Evolutionary conservation across 2,329 filamentous ascomycete species (phyloP).

Genomic region (Knufia fluminis): DNA sequence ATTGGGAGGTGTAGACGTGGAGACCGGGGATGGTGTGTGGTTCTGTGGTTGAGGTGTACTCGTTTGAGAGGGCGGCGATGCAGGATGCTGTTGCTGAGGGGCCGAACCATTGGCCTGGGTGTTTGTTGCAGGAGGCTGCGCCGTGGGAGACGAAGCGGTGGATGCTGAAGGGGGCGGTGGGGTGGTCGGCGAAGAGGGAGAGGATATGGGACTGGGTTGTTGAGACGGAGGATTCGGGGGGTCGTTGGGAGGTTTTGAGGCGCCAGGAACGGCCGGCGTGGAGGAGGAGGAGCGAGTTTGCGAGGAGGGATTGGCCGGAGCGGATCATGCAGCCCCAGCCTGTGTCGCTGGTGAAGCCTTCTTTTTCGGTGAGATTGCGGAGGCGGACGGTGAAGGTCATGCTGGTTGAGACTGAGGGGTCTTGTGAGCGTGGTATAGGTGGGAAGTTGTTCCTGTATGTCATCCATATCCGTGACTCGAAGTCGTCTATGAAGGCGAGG

Average conservation of each 20-base stretch:
- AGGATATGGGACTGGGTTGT: slow-evolving; percentile 45
- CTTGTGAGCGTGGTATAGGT: slow-evolving; percentile 67
- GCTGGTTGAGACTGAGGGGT: slow-evolving; percentile 58
- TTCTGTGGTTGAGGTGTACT: slow-evolving; percentile 49
- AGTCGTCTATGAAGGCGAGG: slow-evolving; percentile 74
- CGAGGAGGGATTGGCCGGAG: slow-evolving; percentile 85
- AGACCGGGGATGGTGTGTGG: slow-evolving; percentile 37
- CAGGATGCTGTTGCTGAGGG: slow-evolving; percentile 92
- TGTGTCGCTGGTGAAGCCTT: slow-evolving; percentile 82
- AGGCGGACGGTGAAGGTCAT: slow-evolving; percentile 80
- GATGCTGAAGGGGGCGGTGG: slow-evolving; percentile 81
- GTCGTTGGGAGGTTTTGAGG: not conserved
- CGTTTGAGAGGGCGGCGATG: slow-evolving; percentile 71
- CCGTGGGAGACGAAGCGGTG: slow-evolving; percentile 90
- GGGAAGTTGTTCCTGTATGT: slow-evolving; percentile 86
- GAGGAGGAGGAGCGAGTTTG: slow-evolving; percentile 68
- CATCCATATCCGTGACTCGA: slow-evolving; percentile 91
- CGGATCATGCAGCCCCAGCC: slow-evolving; percentile 99
- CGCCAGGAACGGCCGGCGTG: slow-evolving; percentile 58
- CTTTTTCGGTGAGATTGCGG: slow-evolving; percentile 68
- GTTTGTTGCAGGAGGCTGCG: slow-evolving; percentile 77
- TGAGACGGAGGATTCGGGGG: not conserved
- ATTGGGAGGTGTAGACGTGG: slow-evolving; percentile 79
- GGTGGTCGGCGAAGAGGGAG: slow-evolving; percentile 77
- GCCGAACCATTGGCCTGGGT: slow-evolving; percentile 96